These are phyloP conservation scores for Sphaerulina populicola DNA, from an alignment of 2,329 filamentous ascomycete species.

Conservation along the genomic window DNA sequence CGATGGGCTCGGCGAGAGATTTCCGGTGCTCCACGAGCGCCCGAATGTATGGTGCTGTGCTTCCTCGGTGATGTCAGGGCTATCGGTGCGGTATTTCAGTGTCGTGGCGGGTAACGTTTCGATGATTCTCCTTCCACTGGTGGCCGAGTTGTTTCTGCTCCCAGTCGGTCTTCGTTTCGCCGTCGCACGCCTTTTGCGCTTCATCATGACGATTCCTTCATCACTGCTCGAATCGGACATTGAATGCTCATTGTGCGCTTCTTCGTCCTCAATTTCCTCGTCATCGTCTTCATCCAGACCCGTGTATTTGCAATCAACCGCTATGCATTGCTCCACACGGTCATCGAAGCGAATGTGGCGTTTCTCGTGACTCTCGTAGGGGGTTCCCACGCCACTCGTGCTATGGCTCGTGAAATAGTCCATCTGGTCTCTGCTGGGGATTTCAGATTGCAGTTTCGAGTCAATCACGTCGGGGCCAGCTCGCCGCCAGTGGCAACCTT, in stretches of 20 bases:
- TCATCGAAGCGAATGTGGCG: constrained; percentile 96
- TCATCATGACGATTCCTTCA: constrained; percentile 76
- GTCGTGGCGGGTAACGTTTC: constrained; percentile 81
- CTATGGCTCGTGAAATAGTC: constrained; percentile 52
- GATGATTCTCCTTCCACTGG: constrained; percentile 63
- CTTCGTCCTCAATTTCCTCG: constrained; percentile 31
- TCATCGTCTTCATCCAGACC: constrained; percentile 57
- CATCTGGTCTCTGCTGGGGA: constrained; percentile 54
- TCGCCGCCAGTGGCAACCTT: constrained; percentile 47
- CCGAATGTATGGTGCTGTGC: constrained; percentile 38
- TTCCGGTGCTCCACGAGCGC: constrained; percentile 29
- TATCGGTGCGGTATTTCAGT: constrained; percentile 73
- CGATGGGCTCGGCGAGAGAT: constrained; percentile 65
- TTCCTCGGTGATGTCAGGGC: constrained; percentile 47
- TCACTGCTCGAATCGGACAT: constrained; percentile 47
- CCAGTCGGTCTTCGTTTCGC: constrained; percentile 39
- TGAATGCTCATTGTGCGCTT: constrained; percentile 43
- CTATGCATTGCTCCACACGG: constrained; percentile 91
- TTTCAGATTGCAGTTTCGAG: constrained; percentile 53
- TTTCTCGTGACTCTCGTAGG: constrained; percentile 51
- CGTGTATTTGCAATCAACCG: constrained; percentile 75
- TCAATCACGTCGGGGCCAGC: constrained; percentile 60
- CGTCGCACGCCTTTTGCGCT: constrained; percentile 46
- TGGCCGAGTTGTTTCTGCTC: constrained; percentile 48
- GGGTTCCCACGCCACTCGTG: constrained; percentile 63